phyloP scores from a whole-genome alignment of 768 basidiomycete genomes.

The Porpolomopsis calyptriformis region DNA sequence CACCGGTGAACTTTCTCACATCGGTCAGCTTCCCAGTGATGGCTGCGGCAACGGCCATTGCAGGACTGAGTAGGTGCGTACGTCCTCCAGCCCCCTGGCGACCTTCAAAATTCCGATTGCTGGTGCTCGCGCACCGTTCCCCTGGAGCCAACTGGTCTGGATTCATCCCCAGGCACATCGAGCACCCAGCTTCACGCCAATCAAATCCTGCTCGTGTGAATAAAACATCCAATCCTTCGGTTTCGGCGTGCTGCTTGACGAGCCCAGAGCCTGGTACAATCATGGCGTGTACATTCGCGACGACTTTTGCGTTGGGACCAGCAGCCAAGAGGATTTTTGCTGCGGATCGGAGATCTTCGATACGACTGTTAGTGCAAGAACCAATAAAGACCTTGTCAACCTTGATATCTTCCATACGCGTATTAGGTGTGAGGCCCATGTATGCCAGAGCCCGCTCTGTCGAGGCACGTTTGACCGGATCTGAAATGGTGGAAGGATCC shows the following conservation, averaged over 20 bases:
- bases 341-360: conserved; percentile 85
- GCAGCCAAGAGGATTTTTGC: conserved; percentile 68
- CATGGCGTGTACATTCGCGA: conserved; percentile 73
- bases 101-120: conserved; percentile 90
- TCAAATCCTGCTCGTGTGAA: conserved; percentile 90
- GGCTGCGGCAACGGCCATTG: conserved; percentile 89
- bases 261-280: conserved; percentile 86
- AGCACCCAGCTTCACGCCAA: conserved; percentile 92
- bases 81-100: conserved; percentile 81
- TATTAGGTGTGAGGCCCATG: conserved; percentile 77
- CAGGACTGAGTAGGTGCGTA: conserved; percentile 82
- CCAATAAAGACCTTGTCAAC: conserved; percentile 91
- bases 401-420: conserved; percentile 65
- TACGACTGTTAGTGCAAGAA: conserved; percentile 90
- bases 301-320: conserved; percentile 63
- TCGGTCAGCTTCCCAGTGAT: conserved; percentile 79
- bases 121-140: conserved; percentile 82
- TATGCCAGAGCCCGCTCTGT: conserved; percentile 71
- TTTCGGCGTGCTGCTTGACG: conserved; percentile 85
- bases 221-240: conserved; percentile 74
- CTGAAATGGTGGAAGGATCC: conserved; percentile 55
- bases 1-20: conserved; percentile 63
- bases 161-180: conserved; percentile 96
- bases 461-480: conserved; percentile 54
- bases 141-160: conserved; percentile 80